Conservation (phyloP, 129 eudicot genomes). For the Dittrichia graveolens region DNA sequence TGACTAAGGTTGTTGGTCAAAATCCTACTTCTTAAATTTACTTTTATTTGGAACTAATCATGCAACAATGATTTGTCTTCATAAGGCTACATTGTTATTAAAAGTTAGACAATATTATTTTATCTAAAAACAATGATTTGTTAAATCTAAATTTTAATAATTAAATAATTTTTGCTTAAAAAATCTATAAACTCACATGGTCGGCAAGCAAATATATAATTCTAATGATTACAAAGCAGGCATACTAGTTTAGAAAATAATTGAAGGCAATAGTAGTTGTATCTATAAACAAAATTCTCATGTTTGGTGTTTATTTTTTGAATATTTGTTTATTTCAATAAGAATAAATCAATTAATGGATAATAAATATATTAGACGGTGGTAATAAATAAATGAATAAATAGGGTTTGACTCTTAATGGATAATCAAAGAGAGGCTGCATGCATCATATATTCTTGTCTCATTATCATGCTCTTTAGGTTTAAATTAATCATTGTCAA, state of each 20-base stretch:
- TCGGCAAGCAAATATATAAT: neutral
- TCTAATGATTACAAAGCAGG: constrained; percentile 2
- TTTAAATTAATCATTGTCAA: neutral
- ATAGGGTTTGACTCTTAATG: constrained; percentile 6
- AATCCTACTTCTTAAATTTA: no score
- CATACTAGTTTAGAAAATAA: neutral
- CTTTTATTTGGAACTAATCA: no score
- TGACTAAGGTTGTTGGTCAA: no score
- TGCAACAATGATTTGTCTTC: no score
- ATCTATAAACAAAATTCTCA: neutral
- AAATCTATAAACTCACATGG: neutral
- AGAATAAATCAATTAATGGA: constrained; percentile 14
- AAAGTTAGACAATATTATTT: no score
- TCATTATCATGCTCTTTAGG: neutral
- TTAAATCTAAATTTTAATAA: no score
- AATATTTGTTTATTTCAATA: constrained; percentile 18
- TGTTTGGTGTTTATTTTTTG: neutral
- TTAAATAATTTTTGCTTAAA: no score
- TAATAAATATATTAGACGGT: constrained; percentile 12
- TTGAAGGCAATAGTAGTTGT: constrained; percentile 9
- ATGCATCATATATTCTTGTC: neutral
- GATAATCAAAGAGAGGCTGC: neutral
- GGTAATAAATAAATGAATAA: constrained; percentile 17
- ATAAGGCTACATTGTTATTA: no score
- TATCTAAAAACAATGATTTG: no score